Base-by-base conservation (phyloP, 805 yeast species). In the Pichia heedii region DNA sequence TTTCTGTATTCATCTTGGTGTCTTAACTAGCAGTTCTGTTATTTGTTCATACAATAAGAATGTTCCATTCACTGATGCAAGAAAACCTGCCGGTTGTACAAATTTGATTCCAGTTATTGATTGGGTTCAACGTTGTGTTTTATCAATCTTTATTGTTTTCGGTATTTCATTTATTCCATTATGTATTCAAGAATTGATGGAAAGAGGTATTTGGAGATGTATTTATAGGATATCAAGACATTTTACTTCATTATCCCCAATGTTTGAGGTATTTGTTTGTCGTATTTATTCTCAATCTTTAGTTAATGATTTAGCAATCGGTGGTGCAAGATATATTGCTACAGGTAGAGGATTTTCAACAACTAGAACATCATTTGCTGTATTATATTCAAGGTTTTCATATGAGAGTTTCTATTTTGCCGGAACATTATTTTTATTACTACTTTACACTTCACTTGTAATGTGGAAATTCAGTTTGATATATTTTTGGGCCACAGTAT, bases 261-360 rank as follows among this genome's bases (percentile, higher is more conserved):
- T 83, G 54, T 84, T 84, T 55, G 94, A 84, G 58, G 79, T 84
- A 5, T 84, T 84, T 64, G 84, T 80, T 20, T 84, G 88, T 54
- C 80, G 81, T 53, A 76, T 83, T 9, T 84, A 84, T 58, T 80
- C 90, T 2, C 76, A 79, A 39, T 76, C 90, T 0, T 68, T 84
- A 58, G 66, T 73, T 36, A 78, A 76, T 49, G 88, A 84, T 61
- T 62, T 84, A 50, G 66, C 83, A 12, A 69, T 81, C 47, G 93
- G 94, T 41, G 93, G 90, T 50, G 94, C 94, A 3, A 70, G 78
- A 54, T 84, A 84, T 63, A 81, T 84, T 54, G 80, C 89, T 2
- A 84, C 93, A 1, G 93, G 93, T 15, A 71, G 94, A 62, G 88
- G 88, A 11, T 79, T 84, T 58, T 87, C 94, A 2, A 84, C 89